Evolutionary conservation across 495 filamentous ascomycete species (phyloP), one percentile per base, ranked within the genome.

Genomic region (Penicillium angulare): DNA sequence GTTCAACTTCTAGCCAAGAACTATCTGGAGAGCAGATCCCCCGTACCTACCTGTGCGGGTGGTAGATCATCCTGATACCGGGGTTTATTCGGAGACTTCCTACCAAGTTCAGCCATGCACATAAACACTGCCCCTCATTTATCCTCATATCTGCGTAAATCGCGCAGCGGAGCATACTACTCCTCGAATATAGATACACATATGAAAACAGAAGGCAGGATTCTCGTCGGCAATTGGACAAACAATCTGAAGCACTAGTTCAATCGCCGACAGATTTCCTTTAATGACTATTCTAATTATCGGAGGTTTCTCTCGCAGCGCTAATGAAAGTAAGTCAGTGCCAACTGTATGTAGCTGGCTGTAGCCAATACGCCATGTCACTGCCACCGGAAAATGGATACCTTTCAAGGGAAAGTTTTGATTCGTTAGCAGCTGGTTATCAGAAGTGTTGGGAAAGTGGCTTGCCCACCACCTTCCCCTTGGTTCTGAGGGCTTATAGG

Each of bases 41-140:
- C 38, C 24, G 29, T 33, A n/a, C 26, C 42, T 56, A 47, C 43
- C 48, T 56, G 53, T 56, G 38, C 53, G 53, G 53, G 53, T 56
- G 48, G 53, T 22, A 56, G 53, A 56, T 56, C 43, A 50, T 43
- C 17, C 15, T 35, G 24, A 7, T 24, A 31, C 32, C 34, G 24
- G 12, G 26, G 22, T 33, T 22, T 22, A 12, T 17, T 24, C 29
- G 27, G 21, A 31, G 43, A 44, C 20, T 31, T n/a, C 38, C 21
- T 41, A 23, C 6, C 3, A 13, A 23, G 21, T 22, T n/a, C n/a
- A 35, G 6, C 10, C 6, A 41, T 21, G 6, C 18, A 13, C 8
- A 35, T n/a, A 15, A 13, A 35, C 7, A 29, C 26, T 29, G 10
- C 5, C 32, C 32, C 32, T 15, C n/a, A n/a, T n/a, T 3, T 12